A percentile compares a stretch with the other conserved stretches of the same genome.
phyloP scores from a whole-genome alignment of 1,284 basidiomycete genomes.

The Termitomyces sp. region DNA sequence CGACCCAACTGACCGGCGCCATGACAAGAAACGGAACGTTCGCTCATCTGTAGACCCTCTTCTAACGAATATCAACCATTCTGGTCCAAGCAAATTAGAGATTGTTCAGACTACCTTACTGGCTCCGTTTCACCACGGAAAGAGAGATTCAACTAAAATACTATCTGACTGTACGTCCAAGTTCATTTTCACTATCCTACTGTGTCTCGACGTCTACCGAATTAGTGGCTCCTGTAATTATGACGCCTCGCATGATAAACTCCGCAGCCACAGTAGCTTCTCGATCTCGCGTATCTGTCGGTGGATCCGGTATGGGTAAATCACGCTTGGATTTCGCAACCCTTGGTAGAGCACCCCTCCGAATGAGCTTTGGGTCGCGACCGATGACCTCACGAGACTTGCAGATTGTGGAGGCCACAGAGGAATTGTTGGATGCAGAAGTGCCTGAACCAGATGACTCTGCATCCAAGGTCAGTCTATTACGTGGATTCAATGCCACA shows the following conservation, averaged over 20 bases:
- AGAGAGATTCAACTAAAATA: constrained; percentile 63
- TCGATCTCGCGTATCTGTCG: constrained; percentile 40
- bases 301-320: constrained; percentile 29
- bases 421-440: constrained; percentile 67
- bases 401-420: constrained; percentile 78
- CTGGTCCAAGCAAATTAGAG: constrained; percentile 45
- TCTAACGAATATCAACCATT: constrained; percentile 25
- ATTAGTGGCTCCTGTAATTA: constrained; percentile 82
- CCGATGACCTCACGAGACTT: constrained; percentile 78
- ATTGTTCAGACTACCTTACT: constrained; percentile 62
- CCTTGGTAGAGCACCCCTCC: constrained; percentile 66
- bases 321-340: constrained; percentile 63
- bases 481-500: constrained; percentile 88
- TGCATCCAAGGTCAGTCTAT: constrained; percentile 65
- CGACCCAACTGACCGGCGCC: constrained; percentile 21
- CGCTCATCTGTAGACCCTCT: constrained; percentile 35
- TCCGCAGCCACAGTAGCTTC: constrained; percentile 59
- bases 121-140: constrained; percentile 62
- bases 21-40: constrained; percentile 27
- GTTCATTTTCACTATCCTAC: not conserved
- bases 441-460: constrained; percentile 66
- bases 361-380: constrained; percentile 58
- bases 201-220: not conserved
- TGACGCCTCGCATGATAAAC: constrained; percentile 80
- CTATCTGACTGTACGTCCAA: constrained; percentile 60